These are phyloP conservation scores for Stachybotrys chlorohalonatus DNA, from an alignment of 2,329 filamentous ascomycete genomes.

Conservation along the genomic window DNA sequence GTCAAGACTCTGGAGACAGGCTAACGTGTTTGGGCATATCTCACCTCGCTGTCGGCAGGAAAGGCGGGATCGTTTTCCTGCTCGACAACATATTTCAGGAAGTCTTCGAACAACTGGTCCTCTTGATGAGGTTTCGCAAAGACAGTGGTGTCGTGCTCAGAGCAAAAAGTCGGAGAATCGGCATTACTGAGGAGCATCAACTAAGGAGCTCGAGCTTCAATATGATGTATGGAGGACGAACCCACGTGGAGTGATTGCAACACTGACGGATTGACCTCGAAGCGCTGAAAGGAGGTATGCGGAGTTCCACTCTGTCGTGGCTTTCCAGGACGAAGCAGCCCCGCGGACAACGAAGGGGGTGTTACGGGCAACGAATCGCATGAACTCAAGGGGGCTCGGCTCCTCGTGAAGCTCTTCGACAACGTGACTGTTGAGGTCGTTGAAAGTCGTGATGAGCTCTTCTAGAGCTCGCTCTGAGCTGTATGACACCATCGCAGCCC, in stretches of 20 bases:
- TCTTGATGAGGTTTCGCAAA: conserved; percentile 69
- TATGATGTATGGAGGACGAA: conserved; percentile 22
- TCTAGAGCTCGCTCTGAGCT: conserved; percentile 10
- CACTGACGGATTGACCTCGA: conserved; percentile 52
- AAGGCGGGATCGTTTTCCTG: conserved; percentile 41
- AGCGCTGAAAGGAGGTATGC: conserved; percentile 49
- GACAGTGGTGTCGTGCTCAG: conserved; percentile 21
- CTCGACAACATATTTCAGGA: conserved; percentile 50
- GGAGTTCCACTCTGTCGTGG: conserved; percentile 53
- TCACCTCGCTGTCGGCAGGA: conserved; percentile 35
- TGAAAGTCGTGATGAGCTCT: conserved; percentile 57
- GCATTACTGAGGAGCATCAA: conserved; percentile 20
- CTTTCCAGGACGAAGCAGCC: conserved; percentile 54
- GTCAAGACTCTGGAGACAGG: conserved; percentile 2
- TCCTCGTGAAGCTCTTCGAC: conserved; percentile 55
- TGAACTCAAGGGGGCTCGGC: conserved; percentile 70
- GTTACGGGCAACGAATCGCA: conserved; percentile 67
- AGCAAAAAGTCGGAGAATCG: conserved; percentile 22
- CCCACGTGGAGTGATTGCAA: conserved; percentile 69
- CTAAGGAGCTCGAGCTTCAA: neutral
- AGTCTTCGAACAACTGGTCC: conserved; percentile 49
- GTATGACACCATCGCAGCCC: neutral
- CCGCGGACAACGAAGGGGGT: conserved; percentile 63
- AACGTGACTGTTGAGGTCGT: conserved; percentile 56
- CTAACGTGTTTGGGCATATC: conserved; percentile 69